Evolutionary conservation across 2,329 filamentous ascomycete genomes (phyloP), one percentile per base, ranked within the genome.

Genomic region (Cytospora piceicola): DNA sequence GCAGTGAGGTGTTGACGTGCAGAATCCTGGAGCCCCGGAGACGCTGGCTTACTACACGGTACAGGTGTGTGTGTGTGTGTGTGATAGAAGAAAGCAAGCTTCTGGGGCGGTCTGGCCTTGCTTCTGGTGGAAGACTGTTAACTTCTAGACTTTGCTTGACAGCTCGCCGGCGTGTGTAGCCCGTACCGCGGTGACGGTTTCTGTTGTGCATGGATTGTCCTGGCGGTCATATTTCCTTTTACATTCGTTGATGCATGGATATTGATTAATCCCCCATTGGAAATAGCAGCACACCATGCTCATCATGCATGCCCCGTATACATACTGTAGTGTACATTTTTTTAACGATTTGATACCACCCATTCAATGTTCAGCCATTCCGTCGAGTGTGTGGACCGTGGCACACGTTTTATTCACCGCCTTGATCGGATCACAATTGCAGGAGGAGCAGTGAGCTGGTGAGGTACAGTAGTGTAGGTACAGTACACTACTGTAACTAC

Each of bases 361-460:
- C 42, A 46, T 22, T 46, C 42, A 46, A 8, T 20, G 22, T 22
- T 46, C 42, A 46, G 4, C 20, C 42, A 46, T 9, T 46, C 42
- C 42, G 9, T 46, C 2, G 17, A 46, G 3, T n/a, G 3, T n/a
- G 42, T 22, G n/a, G 42, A 20, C n/a, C 20, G n/a, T 22, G 46
- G 46, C 46, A 49, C 46, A 49, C 20, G 46, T 49, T 49, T 12
- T 49, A 22, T 49, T 49, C 46, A 49, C 46, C 46, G 46, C 46
- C 46, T 49, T 49, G 46, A 49, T 49, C 46, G 22, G n/a, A 12
- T 49, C n/a, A 24, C n/a, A 22, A 49, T 12, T 49, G 46, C n/a
- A 24, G 46, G 24, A 22, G n/a, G n/a, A n/a, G n/a, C n/a, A n/a
- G n/a, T n/a, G n/a, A n/a, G n/a, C n/a, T n/a, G n/a, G n/a, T n/a